Conservation (phyloP, 164 flowering plant genomes). For the Tetracentron sinense region DNA sequence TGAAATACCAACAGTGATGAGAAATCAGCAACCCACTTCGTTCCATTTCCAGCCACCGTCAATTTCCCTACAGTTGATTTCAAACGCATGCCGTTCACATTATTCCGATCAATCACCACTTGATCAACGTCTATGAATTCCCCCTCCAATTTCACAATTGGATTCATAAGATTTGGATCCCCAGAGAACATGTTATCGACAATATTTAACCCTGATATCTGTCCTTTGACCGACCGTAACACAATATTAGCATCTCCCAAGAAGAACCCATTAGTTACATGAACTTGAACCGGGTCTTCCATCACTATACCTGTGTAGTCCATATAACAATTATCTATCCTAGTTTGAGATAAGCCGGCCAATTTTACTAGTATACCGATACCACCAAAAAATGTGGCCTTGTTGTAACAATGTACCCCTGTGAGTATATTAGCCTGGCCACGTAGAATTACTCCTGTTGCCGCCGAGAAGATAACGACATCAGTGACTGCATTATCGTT, state of each 20-base stretch:
- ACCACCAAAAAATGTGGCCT: slow-evolving; percentile 56
- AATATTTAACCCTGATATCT: slow-evolving; percentile 39
- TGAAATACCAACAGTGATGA: slow-evolving; percentile 41
- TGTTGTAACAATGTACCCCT: slow-evolving; percentile 63
- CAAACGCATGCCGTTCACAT: slow-evolving; percentile 41
- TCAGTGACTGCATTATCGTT: slow-evolving; percentile 55
- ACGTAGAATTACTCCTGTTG: slow-evolving; percentile 32
- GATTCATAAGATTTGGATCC: slow-evolving; percentile 10
- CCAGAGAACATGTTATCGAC: slow-evolving; percentile 53
- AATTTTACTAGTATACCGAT: slow-evolving; percentile 29
- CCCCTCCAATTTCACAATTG: slow-evolving; percentile 37
- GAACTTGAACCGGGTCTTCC: slow-evolving; percentile 61
- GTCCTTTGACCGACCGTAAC: slow-evolving; percentile 38
- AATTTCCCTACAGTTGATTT: slow-evolving; percentile 42
- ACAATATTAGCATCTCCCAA: slow-evolving; percentile 50
- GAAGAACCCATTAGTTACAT: slow-evolving; percentile 42
- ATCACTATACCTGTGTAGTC: slow-evolving; percentile 46
- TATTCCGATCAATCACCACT: slow-evolving; percentile 49
- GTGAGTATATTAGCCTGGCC: slow-evolving; percentile 57
- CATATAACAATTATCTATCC: slow-evolving; percentile 51
- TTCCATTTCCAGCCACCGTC: slow-evolving; percentile 38
- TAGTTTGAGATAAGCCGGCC: slow-evolving; percentile 25
- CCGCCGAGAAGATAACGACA: slow-evolving; percentile 53
- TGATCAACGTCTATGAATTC: slow-evolving; percentile 37
- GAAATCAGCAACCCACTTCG: slow-evolving; percentile 48